These are phyloP conservation scores for Apiospora arundinis DNA, from an alignment of 2,329 filamentous ascomycete genomes.

Conservation along the genomic window DNA sequence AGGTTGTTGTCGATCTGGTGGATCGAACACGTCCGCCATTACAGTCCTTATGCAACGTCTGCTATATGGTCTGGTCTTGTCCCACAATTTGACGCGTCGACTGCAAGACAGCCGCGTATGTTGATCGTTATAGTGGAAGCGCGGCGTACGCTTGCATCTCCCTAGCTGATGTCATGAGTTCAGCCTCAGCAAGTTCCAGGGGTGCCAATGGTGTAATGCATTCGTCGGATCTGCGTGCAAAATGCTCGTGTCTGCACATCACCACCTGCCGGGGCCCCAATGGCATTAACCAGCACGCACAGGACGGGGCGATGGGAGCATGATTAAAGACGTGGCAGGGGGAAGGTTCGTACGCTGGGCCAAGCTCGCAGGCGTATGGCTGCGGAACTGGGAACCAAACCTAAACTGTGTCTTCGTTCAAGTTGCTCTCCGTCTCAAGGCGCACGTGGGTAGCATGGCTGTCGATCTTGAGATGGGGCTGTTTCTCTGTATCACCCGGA, in stretches of 20 bases:
- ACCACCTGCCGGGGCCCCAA: background rate
- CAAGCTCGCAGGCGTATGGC: slow-evolving; percentile 1
- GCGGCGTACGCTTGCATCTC: background rate
- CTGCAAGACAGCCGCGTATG: slow-evolving; percentile 5
- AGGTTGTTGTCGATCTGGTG: background rate
- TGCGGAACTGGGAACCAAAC: background rate
- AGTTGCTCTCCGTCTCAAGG: background rate
- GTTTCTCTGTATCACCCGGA: background rate
- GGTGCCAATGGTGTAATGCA: background rate
- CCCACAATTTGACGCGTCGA: slow-evolving; percentile 15
- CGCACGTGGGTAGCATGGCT: background rate
- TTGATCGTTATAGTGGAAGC: background rate
- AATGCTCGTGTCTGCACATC: slow-evolving; percentile 8
- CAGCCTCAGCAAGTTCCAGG: slow-evolving; percentile 1
- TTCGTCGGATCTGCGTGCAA: background rate
- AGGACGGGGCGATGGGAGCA: background rate
- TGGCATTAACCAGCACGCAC: background rate
- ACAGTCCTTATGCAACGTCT: background rate
- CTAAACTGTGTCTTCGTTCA: background rate
- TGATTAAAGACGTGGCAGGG: background rate
- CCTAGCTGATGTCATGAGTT: slow-evolving; percentile 5
- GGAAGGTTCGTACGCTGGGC: background rate
- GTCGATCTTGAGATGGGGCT: background rate
- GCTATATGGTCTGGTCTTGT: slow-evolving; percentile 1
- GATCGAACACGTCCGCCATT: background rate